A percentile compares a stretch with the other conserved stretches of the same genome.
phyloP scores from a whole-genome alignment of 2,329 filamentous ascomycete genomes.

The Talaromyces sp. region DNA sequence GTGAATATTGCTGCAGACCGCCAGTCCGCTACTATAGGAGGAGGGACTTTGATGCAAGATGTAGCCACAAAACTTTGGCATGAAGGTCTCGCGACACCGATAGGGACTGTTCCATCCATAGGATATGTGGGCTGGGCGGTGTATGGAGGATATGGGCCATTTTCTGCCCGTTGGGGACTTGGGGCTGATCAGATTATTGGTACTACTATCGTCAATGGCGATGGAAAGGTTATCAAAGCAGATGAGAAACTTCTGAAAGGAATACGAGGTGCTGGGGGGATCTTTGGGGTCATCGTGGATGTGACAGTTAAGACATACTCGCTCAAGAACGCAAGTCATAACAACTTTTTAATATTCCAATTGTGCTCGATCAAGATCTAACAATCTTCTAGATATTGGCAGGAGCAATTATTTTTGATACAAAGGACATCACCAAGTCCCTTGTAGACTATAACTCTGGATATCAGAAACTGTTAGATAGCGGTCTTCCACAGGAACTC shows the following conservation, averaged over 20 bases:
- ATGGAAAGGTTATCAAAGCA: slow-evolving; percentile 34
- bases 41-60: slow-evolving; percentile 27
- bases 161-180: slow-evolving; percentile 24
- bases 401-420: slow-evolving; percentile 27
- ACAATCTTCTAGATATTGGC: slow-evolving; percentile 13
- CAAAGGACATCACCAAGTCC: slow-evolving; percentile 20
- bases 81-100: slow-evolving; percentile 22
- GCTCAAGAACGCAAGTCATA: slow-evolving; percentile 20
- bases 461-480: slow-evolving; percentile 16
- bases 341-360: no score
- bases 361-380: not conserved
- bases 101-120: slow-evolving; percentile 17
- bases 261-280: slow-evolving; percentile 36
- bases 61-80: slow-evolving; percentile 21
- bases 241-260: slow-evolving; percentile 33
- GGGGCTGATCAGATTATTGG: slow-evolving; percentile 36
- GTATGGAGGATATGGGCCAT: slow-evolving; percentile 31
- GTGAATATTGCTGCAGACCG: slow-evolving; percentile 22
- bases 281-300: slow-evolving; percentile 38
- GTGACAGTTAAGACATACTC: slow-evolving; percentile 37
- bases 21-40: slow-evolving; percentile 28
- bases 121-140: slow-evolving; percentile 36
- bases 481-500: slow-evolving; percentile 15
- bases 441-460: slow-evolving; percentile 19
- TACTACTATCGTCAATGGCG: slow-evolving; percentile 32